Evolutionary conservation across 2,329 filamentous ascomycete genomes (phyloP).

Genomic region (Niveomyces coronatus): DNA sequence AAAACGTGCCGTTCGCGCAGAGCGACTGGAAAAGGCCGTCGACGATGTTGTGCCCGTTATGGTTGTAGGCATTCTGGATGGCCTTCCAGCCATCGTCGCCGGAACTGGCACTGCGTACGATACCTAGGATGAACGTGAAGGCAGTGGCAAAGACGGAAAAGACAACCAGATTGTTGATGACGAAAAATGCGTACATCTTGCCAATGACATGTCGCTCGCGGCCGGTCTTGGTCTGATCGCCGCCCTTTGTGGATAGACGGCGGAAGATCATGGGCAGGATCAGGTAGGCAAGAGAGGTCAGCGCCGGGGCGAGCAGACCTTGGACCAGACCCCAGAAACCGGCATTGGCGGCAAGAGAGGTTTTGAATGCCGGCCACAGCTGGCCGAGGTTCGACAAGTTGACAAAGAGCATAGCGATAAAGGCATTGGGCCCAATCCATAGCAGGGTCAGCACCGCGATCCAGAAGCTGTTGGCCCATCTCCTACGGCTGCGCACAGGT

Average conservation of each 20-base stretch:
- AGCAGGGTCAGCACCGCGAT: conserved; percentile 67
- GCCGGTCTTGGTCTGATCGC: conserved; percentile 85
- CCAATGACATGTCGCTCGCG: conserved; percentile 83
- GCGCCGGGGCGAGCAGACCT: conserved; percentile 78
- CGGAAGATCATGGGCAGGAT: conserved; percentile 87
- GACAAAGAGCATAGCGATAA: conserved; percentile 89
- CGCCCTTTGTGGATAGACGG: conserved; percentile 68
- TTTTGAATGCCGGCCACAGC: conserved; percentile 69
- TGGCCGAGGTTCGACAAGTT: conserved; percentile 71
- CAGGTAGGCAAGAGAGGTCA: conserved; percentile 81
- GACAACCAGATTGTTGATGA: conserved; percentile 92
- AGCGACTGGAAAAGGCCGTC: conserved; percentile 59
- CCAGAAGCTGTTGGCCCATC: conserved; percentile 76
- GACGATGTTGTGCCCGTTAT: conserved; percentile 41
- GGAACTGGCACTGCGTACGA: conserved; percentile 44
- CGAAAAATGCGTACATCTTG: conserved; percentile 90
- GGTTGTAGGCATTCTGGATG: conserved; percentile 39
- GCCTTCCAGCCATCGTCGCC: conserved; percentile 57
- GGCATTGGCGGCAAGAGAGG: conserved; percentile 49
- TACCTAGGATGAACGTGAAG: conserved; percentile 60
- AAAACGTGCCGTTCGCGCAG: conserved; percentile 78
- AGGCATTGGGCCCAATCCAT: conserved; percentile 86
- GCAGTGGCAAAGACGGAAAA: conserved; percentile 85
- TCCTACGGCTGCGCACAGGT: conserved; percentile 57
- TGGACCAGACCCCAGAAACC: conserved; percentile 78